Evolutionary conservation across 331 rosid genomes (phyloP), one percentile per base, ranked within the genome.

Genomic region (Malus hybrid): DNA sequence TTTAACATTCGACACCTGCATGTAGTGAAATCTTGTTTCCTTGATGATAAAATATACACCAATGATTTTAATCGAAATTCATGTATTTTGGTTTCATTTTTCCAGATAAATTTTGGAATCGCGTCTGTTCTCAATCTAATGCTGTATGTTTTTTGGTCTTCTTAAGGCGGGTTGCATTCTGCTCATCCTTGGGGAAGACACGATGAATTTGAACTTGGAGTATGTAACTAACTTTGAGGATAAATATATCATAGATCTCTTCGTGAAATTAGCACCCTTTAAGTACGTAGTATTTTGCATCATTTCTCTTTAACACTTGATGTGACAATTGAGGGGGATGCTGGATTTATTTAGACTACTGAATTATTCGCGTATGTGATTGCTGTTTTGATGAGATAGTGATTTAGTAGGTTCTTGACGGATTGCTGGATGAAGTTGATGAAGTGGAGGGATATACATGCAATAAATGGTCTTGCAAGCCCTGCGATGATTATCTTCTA

Each of bases 321-420:
- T 55, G 42, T 70, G 7, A 44, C 19, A 55, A n/a, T 67, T 57
- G 31, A 65, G 18, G 59, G 71, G 63, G 69, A 56, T 68, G 52
- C 34, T 44, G 22, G 18, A 20, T 62, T 34, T 31, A 34, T 14
- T 64, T 61, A 65, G 74, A 34, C 44, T 15, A 6, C 44, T 10
- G 24, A 55, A 36, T 36, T 52, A n/a, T 62, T 46, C 44, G 31
- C 61, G 29, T 68, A 24, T 33, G 65, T 64, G 71, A 62, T 73
- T 73, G 78, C 64, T 85, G 69, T 67, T 73, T 73, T 82, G 74
- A 88, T 82, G 74, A 74, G 77, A 77, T 78, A 44, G 36, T 71
- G 74, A 81, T 76, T 73, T 87, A 72, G 80, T 80, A 95, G 99
- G 99, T 77, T 80, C 93, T 90, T 79, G 98, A 92, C 76, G 93